Evolutionary conservation across 2,329 filamentous ascomycete genomes (phyloP).

Genomic region (Berkeleyomyces rouxiae): DNA sequence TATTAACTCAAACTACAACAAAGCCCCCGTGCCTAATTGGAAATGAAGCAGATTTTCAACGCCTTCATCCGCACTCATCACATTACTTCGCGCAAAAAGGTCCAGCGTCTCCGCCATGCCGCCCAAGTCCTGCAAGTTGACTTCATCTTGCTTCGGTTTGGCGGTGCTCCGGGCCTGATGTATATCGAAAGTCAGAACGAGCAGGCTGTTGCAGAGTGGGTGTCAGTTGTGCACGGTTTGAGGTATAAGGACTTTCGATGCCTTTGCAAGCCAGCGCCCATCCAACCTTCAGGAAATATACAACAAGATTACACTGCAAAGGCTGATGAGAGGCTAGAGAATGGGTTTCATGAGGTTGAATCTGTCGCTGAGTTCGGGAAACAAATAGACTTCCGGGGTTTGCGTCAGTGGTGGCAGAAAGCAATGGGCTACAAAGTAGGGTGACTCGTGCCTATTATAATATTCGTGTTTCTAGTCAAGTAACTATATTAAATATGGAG

Average conservation of each 20-base stretch:
- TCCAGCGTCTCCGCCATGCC: slow-evolving; percentile 41
- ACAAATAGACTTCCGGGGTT: slow-evolving; percentile 41
- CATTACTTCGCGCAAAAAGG: slow-evolving; percentile 65
- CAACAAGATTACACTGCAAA: too few species aligned
- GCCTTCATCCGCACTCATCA: slow-evolving; percentile 64
- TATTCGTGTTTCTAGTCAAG: too few species aligned
- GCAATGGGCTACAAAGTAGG: slow-evolving; percentile 40
- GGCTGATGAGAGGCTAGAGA: slow-evolving; percentile 2
- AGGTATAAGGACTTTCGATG: slow-evolving; percentile 61
- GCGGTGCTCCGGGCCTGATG: slow-evolving; percentile 60
- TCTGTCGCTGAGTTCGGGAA: slow-evolving; percentile 48
- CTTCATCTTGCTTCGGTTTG: slow-evolving; percentile 44
- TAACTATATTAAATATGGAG: too few species aligned
- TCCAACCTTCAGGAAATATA: slow-evolving; percentile 4
- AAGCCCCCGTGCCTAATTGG: too few species aligned
- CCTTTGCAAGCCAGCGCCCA: slow-evolving; percentile 31
- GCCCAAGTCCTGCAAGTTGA: slow-evolving; percentile 43
- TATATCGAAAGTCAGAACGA: slow-evolving; percentile 49
- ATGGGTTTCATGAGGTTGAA: slow-evolving; percentile 38
- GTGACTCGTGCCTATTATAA: neutral
- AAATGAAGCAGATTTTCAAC: slow-evolving; percentile 19
- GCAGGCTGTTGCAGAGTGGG: slow-evolving; percentile 42
- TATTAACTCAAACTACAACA: too few species aligned
- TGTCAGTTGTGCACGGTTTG: slow-evolving; percentile 43
- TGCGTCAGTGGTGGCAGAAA: slow-evolving; percentile 49